Percentiles rank a stretch among this genome's conserved stretches.
Conservation (phyloP, 768 basidiomycete species). For the Russula olivacea region DNA sequence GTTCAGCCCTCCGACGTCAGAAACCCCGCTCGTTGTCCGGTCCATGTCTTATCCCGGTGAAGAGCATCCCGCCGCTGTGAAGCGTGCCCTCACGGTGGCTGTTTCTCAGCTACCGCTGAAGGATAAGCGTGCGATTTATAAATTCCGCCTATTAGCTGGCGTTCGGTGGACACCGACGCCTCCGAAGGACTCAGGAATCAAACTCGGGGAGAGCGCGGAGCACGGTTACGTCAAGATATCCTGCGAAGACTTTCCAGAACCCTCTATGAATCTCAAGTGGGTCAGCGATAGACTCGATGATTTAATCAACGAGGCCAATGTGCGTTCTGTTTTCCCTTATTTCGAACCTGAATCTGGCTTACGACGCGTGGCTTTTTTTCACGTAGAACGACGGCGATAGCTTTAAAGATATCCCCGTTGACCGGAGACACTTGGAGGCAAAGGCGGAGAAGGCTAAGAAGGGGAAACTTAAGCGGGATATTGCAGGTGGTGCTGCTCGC, state of each 20-base stretch:
- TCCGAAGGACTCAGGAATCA: slow-evolving; percentile 62
- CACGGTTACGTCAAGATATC: slow-evolving; percentile 88
- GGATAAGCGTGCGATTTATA: slow-evolving; percentile 62
- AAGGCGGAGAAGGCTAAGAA: slow-evolving; percentile 66
- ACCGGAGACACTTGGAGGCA: slow-evolving; percentile 71
- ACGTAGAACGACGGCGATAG: slow-evolving; percentile 39
- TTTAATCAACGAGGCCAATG: slow-evolving; percentile 78
- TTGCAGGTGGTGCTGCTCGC: slow-evolving; percentile 22
- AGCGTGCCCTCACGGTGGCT: slow-evolving; percentile 69
- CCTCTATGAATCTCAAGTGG: slow-evolving; percentile 91
- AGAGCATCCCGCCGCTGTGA: slow-evolving; percentile 61
- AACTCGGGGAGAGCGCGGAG: slow-evolving; percentile 40
- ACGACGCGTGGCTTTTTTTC: neutral
- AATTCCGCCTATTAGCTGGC: slow-evolving; percentile 84
- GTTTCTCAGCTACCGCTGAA: slow-evolving; percentile 68
- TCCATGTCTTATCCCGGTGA: slow-evolving; percentile 75
- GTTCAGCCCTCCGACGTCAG: slow-evolving; percentile 59
- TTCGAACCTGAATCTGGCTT: neutral
- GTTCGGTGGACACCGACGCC: slow-evolving; percentile 76
- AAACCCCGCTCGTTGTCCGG: slow-evolving; percentile 61
- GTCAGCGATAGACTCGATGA: slow-evolving; percentile 80
- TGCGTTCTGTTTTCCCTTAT: slow-evolving; percentile 38
- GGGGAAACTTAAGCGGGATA: slow-evolving; percentile 41
- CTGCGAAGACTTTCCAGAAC: slow-evolving; percentile 79
- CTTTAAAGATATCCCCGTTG: slow-evolving; percentile 69